Evolutionary conservation across 805 yeast genomes (phyloP).

Genomic region (Myxozyma sirexii): DNA sequence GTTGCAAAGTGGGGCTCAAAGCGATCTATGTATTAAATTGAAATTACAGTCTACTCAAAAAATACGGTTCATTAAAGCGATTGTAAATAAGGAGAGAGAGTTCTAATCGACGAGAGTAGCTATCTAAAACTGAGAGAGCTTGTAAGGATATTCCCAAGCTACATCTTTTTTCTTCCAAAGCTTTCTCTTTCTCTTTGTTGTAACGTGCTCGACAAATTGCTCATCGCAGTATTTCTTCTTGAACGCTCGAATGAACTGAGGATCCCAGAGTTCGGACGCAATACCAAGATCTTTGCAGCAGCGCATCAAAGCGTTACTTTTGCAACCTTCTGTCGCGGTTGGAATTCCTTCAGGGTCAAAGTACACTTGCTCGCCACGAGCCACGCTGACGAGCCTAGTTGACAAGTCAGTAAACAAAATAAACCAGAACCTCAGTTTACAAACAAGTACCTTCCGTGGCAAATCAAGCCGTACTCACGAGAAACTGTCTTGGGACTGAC

Average conservation of each 20-base stretch:
- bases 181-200: conserved; percentile 75
- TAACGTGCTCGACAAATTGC: conserved; percentile 79
- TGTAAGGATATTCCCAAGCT: conserved; percentile 83
- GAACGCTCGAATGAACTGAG: conserved; percentile 74
- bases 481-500: conserved; percentile 76
- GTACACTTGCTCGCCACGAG: conserved; percentile 94
- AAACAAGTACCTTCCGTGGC: conserved; percentile 63
- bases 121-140: conserved; percentile 1
- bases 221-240: conserved; percentile 73
- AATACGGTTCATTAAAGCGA: no score
- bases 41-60: no score
- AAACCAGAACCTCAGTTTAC: no score
- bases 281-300: conserved; percentile 97
- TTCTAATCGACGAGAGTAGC: neutral
- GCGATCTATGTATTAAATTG: no score
- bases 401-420: no score
- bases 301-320: conserved; percentile 94
- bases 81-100: no score
- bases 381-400: conserved; percentile 74
- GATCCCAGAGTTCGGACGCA: conserved; percentile 98
- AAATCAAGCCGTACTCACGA: conserved; percentile 85
- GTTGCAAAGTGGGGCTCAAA: no score
- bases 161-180: conserved; percentile 90
- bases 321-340: conserved; percentile 96
- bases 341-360: conserved; percentile 85